Conservation (phyloP, 2,329 filamentous ascomycete genomes). For the Colletotrichum abscissum region DNA sequence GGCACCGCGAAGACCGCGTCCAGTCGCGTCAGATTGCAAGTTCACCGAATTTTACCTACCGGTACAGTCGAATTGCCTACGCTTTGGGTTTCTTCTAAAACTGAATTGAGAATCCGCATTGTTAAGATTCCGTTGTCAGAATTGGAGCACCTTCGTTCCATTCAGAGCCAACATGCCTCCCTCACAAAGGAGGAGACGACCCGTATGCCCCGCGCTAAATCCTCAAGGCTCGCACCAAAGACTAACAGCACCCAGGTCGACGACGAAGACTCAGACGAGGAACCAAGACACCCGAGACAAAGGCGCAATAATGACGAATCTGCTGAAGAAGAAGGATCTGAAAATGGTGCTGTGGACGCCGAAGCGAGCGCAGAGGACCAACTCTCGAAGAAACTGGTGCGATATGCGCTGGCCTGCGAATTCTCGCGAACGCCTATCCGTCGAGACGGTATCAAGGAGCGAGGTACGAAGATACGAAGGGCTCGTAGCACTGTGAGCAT, state of each 20-base stretch:
- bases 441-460: slow-evolving; percentile 71
- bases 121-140: too few species aligned
- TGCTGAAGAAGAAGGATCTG: slow-evolving; percentile 47
- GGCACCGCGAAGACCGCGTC: slow-evolving; percentile 17
- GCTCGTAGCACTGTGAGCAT: background rate
- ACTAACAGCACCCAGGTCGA: slow-evolving; percentile 38
- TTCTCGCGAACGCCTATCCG: slow-evolving; percentile 70
- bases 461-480: slow-evolving; percentile 55
- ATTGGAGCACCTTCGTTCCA: rapidly evolving
- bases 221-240: background rate
- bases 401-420: slow-evolving; percentile 75
- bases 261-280: slow-evolving; percentile 46
- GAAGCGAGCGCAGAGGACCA: slow-evolving; percentile 58
- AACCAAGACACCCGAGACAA: slow-evolving; percentile 46
- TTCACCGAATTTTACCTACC: background rate
- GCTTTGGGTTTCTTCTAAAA: background rate
- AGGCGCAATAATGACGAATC: slow-evolving; percentile 43
- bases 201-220: slow-evolving; percentile 40
- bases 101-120: too few species aligned
- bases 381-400: slow-evolving; percentile 74
- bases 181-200: slow-evolving; percentile 45
- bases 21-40: background rate
- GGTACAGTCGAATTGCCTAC: background rate
- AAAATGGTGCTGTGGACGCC: slow-evolving; percentile 49
- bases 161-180: slow-evolving; percentile 43